A percentile compares a stretch with the other conserved stretches of the same genome.
These are phyloP conservation scores for Platanthera guangdongensis DNA, from an alignment of 106 monocot genomes.

Conservation along the genomic window DNA sequence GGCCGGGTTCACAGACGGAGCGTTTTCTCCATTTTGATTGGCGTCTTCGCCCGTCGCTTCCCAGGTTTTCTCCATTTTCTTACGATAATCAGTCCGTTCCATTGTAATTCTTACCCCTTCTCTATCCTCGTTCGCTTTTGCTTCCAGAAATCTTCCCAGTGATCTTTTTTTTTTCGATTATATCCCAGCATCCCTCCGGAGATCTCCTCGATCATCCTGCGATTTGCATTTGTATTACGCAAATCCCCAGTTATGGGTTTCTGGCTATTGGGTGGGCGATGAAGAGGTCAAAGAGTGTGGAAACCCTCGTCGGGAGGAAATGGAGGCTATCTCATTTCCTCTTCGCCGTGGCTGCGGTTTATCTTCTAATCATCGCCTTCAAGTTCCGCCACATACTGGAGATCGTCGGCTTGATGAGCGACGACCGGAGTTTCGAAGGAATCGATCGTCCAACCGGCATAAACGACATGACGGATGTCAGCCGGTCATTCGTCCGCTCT, in stretches of 20 bases:
- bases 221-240: neutral
- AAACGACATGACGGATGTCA: conserved; percentile 2
- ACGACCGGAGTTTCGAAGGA: conserved; percentile 19
- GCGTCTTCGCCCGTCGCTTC: neutral
- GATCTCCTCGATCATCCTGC: neutral
- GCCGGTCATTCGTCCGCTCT: conserved; percentile 10
- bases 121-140: neutral
- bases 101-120: neutral
- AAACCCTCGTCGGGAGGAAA: conserved; percentile 23
- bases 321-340: conserved; percentile 28
- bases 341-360: conserved; percentile 26
- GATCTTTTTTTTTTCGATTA: neutral
- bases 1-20: too few species aligned
- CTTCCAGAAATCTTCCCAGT: neutral
- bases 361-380: conserved; percentile 53
- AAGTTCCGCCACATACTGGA: conserved; percentile 43
- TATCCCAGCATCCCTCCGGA: neutral
- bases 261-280: conserved; percentile 12
- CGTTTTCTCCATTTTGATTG: neutral
- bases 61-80: neutral
- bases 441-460: conserved; percentile 9
- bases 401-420: conserved; percentile 16
- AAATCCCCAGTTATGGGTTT: neutral
- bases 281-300: conserved; percentile 42
- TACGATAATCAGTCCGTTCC: neutral